A percentile compares a stretch with the other conserved stretches of the same genome.
These are phyloP conservation scores for Penicillium sp. DNA, from an alignment of 2,329 filamentous ascomycete genomes.

Conservation along the genomic window DNA sequence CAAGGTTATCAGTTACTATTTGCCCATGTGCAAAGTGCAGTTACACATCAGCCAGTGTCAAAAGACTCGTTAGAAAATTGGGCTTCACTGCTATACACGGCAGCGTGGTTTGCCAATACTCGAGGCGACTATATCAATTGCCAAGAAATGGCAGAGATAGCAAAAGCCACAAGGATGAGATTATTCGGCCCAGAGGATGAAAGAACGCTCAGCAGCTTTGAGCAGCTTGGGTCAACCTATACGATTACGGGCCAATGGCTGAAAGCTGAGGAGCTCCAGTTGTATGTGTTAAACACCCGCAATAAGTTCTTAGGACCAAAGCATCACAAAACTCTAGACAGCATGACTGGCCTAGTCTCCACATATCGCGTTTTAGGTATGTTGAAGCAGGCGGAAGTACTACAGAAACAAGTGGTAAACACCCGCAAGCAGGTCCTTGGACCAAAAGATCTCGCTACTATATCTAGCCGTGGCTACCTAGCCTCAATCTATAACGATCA, in stretches of 20 bases:
- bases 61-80: background rate
- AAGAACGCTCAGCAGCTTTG: background rate
- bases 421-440: background rate
- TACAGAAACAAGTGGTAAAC: background rate
- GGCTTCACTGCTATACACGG: constrained; percentile 1
- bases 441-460: background rate
- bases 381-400: background rate
- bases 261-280: constrained; percentile 13
- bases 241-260: background rate
- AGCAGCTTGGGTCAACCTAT: background rate
- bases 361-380: background rate
- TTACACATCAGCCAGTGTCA: background rate
- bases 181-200: background rate
- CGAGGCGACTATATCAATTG: background rate
- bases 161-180: background rate
- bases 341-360: constrained; percentile 16
- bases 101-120: background rate
- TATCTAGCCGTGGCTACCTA: background rate
- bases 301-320: constrained; percentile 17
- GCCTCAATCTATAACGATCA: background rate
- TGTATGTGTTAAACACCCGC: constrained; percentile 15
- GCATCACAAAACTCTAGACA: constrained; percentile 7
- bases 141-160: background rate
- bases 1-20: constrained; percentile 1
- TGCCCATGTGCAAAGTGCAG: constrained; percentile 1